Base-by-base conservation (phyloP, 2,329 filamentous ascomycete genomes). In the Cordyceps militaris region DNA sequence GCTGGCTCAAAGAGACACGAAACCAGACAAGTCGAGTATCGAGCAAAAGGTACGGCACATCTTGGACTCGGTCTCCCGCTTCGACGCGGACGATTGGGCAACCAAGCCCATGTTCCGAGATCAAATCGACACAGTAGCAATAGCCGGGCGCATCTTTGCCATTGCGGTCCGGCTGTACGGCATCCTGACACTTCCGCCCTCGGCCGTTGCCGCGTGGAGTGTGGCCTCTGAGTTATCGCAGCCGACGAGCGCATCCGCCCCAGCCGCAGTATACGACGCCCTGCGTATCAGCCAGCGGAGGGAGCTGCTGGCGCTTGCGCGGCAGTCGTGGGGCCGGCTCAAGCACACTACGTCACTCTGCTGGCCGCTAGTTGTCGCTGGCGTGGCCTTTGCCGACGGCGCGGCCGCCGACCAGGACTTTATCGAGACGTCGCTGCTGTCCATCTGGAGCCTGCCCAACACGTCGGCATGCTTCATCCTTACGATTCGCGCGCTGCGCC, bases 321-420 rank as follows among this genome's bases (percentile, higher is more conserved):
- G 50, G 38, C 50, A 34, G 50, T 53, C 38, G n/a, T 43, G 50
- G 50, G 38, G 16, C 42, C 14, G 7, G 8, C 42, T 46, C 19
- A 55, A 16, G 30, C 40, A 30, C 40, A 55, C 28, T 9, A 47
- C 42, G 5, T 34, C 52, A 19, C 40, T 55, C 28, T 46, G 40
- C 40, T 55, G 52, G 52, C 52, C 52, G 28, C 52, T 55, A 8
- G 32, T 55, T 26, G 52, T 55, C 19, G 52, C 52, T 13, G 52
- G 52, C 28, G 42, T 55, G 6, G 52, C 52, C 7, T 10, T 47
- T 8, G 30, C 52, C 4, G 30, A 28, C 40, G 52, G 42, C 21
- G 9, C 52, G 5, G 10, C 30, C 5, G 21, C 28, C 8, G 52
- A 55, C 21, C 42, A 55, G n/a, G 23, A 36, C 5, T 55, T 55